These are phyloP conservation scores for Paecilomyces niveus DNA, from an alignment of 2,329 filamentous ascomycete genomes.

Conservation along the genomic window DNA sequence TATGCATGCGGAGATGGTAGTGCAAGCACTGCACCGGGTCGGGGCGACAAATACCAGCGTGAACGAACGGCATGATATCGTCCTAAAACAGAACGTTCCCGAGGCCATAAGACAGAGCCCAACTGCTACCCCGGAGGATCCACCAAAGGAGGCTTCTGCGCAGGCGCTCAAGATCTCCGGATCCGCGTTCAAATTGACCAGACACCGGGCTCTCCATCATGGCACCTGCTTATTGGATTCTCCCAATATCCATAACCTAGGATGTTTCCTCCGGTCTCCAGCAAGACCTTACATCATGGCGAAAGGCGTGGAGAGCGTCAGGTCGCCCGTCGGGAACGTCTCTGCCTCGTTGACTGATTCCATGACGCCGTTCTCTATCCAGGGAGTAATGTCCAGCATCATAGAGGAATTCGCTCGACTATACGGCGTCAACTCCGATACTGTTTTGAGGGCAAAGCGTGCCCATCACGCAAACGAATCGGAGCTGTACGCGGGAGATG, in stretches of 20 bases:
- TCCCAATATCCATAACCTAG: conserved; percentile 64
- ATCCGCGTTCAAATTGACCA: conserved; percentile 88
- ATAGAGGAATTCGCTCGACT: conserved; percentile 59
- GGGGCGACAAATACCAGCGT: conserved; percentile 56
- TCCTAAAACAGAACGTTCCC: conserved; percentile 42
- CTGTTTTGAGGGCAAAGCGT: conserved; percentile 23
- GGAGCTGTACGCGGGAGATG: conserved; percentile 25
- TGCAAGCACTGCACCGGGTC: conserved; percentile 60
- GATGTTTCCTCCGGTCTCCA: conserved; percentile 67
- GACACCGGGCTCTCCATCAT: conserved; percentile 77
- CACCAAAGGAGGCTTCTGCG: conserved; percentile 20
- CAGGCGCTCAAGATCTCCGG: conserved; percentile 74
- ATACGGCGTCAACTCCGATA: conserved; percentile 47
- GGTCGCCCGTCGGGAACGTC: conserved; percentile 76
- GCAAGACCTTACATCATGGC: conserved; percentile 69
- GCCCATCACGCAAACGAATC: conserved; percentile 23
- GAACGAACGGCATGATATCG: conserved; percentile 90
- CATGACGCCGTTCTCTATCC: conserved; percentile 39
- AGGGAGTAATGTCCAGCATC: conserved; percentile 47
- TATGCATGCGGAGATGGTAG: conserved; percentile 87
- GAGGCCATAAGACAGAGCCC: conserved; percentile 7
- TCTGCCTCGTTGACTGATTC: conserved; percentile 46
- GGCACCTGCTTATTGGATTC: conserved; percentile 80
- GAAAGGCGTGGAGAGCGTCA: conserved; percentile 84
- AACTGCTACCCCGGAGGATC: conserved; percentile 42